Conservation (phyloP, 108 stramenopile species). For the Chaetoceros tenuissimus region DNA sequence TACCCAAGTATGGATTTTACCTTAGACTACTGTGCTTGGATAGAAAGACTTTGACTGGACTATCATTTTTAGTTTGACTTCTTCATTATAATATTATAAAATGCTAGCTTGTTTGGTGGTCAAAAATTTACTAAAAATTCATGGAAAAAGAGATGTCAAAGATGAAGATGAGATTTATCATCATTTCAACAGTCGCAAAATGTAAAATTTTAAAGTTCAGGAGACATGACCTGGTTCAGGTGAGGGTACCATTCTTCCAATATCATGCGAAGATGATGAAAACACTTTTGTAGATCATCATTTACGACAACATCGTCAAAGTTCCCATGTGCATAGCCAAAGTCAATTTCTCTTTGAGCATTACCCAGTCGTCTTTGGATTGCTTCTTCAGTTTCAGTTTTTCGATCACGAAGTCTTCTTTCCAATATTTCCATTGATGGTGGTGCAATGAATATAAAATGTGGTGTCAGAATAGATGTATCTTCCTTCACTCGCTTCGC, state of each 20-base stretch:
- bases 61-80: too few species aligned
- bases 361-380: conserved; percentile 71
- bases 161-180: too few species aligned
- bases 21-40: too few species aligned
- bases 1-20: too few species aligned
- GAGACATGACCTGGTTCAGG: not conserved
- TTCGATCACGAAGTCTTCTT: conserved; percentile 74
- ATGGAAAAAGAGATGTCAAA: too few species aligned
- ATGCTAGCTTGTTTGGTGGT: too few species aligned
- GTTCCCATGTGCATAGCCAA: conserved; percentile 54
- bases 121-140: too few species aligned
- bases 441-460: conserved; percentile 78
- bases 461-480: not conserved
- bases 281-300: conserved; percentile 20
- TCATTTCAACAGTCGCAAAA: too few species aligned
- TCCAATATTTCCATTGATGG: conserved; percentile 88
- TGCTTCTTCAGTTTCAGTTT: conserved; percentile 85
- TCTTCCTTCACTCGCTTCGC: conserved; percentile 25
- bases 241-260: conserved; percentile 1
- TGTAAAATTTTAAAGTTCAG: too few species aligned
- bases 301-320: conserved; percentile 49
- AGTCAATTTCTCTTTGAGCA: conserved; percentile 87
- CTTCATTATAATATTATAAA: too few species aligned
- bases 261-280: not conserved
- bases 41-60: too few species aligned